These are phyloP conservation scores for Nelumbo lutea DNA, from an alignment of 164 flowering plant genomes.

Conservation along the genomic window DNA sequence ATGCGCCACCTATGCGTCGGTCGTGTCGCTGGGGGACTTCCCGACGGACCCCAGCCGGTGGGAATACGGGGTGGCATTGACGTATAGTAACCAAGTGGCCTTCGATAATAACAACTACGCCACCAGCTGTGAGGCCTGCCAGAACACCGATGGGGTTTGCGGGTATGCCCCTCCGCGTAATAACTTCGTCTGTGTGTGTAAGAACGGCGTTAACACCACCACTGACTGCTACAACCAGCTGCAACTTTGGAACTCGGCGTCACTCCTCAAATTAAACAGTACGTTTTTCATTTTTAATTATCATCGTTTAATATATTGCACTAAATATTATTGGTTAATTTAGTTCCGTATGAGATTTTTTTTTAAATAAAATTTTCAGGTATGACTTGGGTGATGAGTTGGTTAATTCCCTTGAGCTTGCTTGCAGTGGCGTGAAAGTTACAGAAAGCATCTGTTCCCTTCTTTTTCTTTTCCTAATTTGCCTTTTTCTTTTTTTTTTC, in stretches of 20 bases:
- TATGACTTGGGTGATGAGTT: conserved; percentile 9
- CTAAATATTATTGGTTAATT: too few relatives aligned
- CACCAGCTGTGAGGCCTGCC: conserved; percentile 27
- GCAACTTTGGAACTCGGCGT: conserved; percentile 19
- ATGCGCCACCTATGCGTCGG: conserved; percentile 32
- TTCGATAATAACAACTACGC: conserved; percentile 21
- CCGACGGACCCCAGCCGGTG: conserved; percentile 42
- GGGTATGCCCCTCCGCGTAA: conserved; percentile 39
- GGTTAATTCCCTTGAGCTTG: not conserved
- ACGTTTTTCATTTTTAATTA: not conserved
- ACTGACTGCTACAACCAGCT: conserved; percentile 27
- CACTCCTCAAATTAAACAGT: not conserved
- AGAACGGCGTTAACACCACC: conserved; percentile 31
- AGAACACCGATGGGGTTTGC: conserved; percentile 39
- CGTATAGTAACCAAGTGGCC: conserved; percentile 23
- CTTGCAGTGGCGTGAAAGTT: not conserved
- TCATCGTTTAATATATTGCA: too few relatives aligned
- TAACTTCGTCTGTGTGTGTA: conserved; percentile 36
- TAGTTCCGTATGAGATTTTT: too few relatives aligned
- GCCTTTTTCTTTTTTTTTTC: not conserved
- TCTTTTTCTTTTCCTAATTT: not conserved
- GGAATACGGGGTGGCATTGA: conserved; percentile 40
- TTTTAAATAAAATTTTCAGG: conserved; percentile 6
- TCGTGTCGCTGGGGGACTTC: conserved; percentile 32
- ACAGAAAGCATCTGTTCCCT: not conserved